Percentiles rank a stretch among this genome's conserved stretches.
Conservation (phyloP, 148 eudicot genomes). For the Rhododendron molle region DNA sequence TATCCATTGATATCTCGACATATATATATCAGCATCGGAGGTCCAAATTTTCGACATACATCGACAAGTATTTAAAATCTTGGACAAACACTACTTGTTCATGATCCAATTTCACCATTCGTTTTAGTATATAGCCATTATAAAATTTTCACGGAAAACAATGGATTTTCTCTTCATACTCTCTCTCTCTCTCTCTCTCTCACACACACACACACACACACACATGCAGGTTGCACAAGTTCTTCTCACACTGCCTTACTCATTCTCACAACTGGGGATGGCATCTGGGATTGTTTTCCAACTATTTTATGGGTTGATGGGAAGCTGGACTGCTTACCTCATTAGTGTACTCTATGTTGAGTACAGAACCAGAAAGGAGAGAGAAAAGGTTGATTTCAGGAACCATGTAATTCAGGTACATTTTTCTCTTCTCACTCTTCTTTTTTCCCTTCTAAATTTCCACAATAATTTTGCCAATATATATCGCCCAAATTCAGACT, state of each 20-base stretch:
- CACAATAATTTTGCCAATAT: neutral
- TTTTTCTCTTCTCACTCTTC: neutral
- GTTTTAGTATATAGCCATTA: too few species aligned
- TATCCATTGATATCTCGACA: neutral
- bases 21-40: too few species aligned
- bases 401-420: slow-evolving; percentile 77
- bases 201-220: too few species aligned
- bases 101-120: neutral
- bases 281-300: slow-evolving; percentile 55
- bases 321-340: slow-evolving; percentile 77
- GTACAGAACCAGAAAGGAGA: slow-evolving; percentile 67
- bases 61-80: neutral
- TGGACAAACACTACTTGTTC: neutral
- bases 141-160: neutral
- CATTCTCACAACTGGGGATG: slow-evolving; percentile 69
- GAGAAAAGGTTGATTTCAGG: slow-evolving; percentile 64
- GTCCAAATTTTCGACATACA: neutral
- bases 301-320: slow-evolving; percentile 61
- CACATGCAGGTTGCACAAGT: slow-evolving; percentile 51
- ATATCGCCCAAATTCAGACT: neutral
- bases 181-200: neutral
- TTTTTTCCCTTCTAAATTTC: too few species aligned
- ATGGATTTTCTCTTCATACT: neutral
- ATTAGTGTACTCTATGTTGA: slow-evolving; percentile 67
- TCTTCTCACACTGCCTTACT: slow-evolving; percentile 49